Conservation (phyloP, 2,329 filamentous ascomycete genomes). For the Pseudogymnoascus sp. region DNA sequence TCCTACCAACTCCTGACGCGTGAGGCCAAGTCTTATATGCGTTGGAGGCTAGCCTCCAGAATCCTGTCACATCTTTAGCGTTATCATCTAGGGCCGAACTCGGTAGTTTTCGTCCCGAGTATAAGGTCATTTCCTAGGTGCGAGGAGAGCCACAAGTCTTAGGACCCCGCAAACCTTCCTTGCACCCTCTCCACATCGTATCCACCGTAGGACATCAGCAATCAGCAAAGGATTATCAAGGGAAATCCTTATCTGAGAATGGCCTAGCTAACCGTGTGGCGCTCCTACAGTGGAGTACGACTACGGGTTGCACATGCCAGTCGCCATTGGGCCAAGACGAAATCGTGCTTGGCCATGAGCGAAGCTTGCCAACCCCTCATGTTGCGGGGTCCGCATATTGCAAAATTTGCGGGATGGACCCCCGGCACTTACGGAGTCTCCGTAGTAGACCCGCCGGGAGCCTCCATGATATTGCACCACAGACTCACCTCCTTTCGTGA, state of each 20-base stretch:
- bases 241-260: neutral
- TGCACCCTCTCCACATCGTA: neutral
- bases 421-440: neutral
- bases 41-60: neutral
- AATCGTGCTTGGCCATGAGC: neutral
- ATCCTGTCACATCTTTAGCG: neutral
- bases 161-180: neutral
- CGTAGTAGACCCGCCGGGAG: constrained; percentile 27
- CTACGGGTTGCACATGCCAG: neutral
- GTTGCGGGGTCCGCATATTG: neutral
- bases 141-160: neutral
- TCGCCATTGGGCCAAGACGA: neutral
- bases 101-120: neutral
- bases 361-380: neutral
- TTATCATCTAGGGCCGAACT: neutral
- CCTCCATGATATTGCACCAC: constrained; percentile 22
- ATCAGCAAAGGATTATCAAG: neutral
- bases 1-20: neutral
- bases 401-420: neutral
- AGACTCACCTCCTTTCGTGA: no score
- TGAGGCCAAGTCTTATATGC: neutral
- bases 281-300: neutral
- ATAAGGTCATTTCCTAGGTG: neutral
- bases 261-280: neutral
- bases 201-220: neutral